These are phyloP conservation scores for Solanum rostratum DNA, from an alignment of 257 asterid genomes.

Conservation along the genomic window DNA sequence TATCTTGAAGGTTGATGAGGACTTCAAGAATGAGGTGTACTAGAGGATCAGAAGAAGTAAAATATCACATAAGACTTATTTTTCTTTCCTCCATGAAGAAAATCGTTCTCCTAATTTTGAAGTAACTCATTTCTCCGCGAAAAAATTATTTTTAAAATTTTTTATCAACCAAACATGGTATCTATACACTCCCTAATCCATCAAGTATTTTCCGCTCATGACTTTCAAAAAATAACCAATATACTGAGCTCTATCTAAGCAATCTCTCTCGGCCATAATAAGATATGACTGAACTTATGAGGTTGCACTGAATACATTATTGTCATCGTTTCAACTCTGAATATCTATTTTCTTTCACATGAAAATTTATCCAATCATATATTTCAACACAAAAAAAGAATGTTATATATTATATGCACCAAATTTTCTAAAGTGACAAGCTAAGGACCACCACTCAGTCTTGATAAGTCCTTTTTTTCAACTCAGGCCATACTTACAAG, in stretches of 20 bases:
- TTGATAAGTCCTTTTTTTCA: not conserved
- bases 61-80: not conserved
- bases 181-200: not conserved
- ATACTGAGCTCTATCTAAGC: not conserved
- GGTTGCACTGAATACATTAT: not conserved
- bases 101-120: not conserved
- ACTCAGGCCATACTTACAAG: not conserved
- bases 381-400: not conserved
- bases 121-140: not conserved
- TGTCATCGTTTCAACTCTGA: not conserved
- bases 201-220: not conserved
- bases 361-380: not conserved
- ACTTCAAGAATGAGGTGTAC: not conserved
- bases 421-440: not conserved
- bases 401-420: not conserved
- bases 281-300: not conserved
- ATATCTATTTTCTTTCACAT: not conserved
- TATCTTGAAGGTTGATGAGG: not conserved
- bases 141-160: not conserved
- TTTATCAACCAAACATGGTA: not conserved
- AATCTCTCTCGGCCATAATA: not conserved
- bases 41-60: not conserved
- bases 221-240: not conserved
- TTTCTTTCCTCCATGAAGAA: not conserved
- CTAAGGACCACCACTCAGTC: not conserved